phyloP scores from a whole-genome alignment of 169 alveolate genomes.

The Plasmodium cynomolgi region DNA sequence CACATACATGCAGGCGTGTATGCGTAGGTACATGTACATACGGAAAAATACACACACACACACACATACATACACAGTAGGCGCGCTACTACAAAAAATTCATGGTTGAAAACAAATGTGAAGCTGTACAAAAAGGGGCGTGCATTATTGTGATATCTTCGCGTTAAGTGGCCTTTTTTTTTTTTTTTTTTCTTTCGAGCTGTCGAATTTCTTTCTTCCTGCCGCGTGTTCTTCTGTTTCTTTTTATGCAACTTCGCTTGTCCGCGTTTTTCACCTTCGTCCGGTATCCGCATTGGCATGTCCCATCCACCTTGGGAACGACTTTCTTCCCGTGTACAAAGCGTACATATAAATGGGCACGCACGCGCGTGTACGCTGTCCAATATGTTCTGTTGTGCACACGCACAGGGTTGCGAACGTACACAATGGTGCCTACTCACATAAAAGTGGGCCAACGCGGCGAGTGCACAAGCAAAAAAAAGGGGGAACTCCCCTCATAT shows the following conservation, averaged over 20 bases:
- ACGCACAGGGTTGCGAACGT: neutral
- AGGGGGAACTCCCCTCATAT: neutral
- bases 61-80: neutral
- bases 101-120: slow-evolving; percentile 25
- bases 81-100: slow-evolving; percentile 32
- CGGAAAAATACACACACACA: slow-evolving; percentile 3
- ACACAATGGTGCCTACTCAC: neutral
- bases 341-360: neutral
- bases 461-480: neutral
- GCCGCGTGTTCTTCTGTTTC: neutral
- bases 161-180: neutral
- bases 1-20: neutral
- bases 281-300: neutral
- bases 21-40: slow-evolving; percentile 5
- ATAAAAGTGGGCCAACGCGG: neutral
- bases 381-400: neutral
- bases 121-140: slow-evolving; percentile 12
- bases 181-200: neutral
- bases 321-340: neutral
- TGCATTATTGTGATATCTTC: neutral
- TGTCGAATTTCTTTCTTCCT: neutral
- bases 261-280: neutral
- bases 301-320: neutral
- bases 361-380: neutral
- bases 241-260: neutral